These are phyloP conservation scores for Umbelopsis sp. DNA, from an alignment of 371 early-diverging fungal species.

Conservation along the genomic window DNA sequence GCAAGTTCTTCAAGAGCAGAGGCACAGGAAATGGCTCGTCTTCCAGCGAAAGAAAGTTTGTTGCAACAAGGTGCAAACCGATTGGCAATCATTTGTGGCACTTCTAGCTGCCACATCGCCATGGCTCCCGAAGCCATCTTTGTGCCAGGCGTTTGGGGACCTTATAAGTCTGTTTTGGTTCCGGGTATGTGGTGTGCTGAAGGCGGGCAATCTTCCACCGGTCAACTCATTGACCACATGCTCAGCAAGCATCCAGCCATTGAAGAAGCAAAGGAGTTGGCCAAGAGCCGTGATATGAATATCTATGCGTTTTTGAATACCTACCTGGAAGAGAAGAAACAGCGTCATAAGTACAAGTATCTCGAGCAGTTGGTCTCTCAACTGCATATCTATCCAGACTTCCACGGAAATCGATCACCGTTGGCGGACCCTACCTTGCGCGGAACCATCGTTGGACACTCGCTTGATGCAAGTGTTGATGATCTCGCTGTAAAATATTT, in stretches of 20 bases:
- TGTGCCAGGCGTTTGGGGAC: conserved; percentile 66
- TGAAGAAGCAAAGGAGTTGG: conserved; percentile 32
- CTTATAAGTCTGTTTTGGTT: conserved; percentile 69
- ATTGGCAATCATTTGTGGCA: conserved; percentile 75
- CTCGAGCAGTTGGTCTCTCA: conserved; percentile 50
- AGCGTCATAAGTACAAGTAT: conserved; percentile 29
- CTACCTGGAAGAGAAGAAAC: conserved; percentile 37
- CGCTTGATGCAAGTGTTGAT: conserved; percentile 58
- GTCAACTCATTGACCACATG: conserved; percentile 69
- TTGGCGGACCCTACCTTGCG: conserved; percentile 69
- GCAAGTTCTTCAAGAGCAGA: conserved; percentile 38
- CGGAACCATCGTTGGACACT: conserved; percentile 65
- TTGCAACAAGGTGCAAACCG: conserved; percentile 49
- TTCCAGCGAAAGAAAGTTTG: conserved; percentile 22
- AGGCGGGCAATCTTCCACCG: conserved; percentile 78
- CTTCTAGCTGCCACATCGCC: conserved; percentile 74
- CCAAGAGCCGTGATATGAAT: conserved; percentile 28
- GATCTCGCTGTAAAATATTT: conserved; percentile 65
- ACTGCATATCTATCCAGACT: conserved; percentile 75
- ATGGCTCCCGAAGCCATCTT: conserved; percentile 59
- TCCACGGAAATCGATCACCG: conserved; percentile 80
- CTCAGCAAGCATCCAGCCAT: conserved; percentile 63
- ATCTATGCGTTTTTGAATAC: conserved; percentile 58
- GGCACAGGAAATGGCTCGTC: conserved; percentile 19
- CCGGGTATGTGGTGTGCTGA: conserved; percentile 68